Base-by-base conservation (phyloP, 345 rosid genomes). In the Bretschneidera sinensis region DNA sequence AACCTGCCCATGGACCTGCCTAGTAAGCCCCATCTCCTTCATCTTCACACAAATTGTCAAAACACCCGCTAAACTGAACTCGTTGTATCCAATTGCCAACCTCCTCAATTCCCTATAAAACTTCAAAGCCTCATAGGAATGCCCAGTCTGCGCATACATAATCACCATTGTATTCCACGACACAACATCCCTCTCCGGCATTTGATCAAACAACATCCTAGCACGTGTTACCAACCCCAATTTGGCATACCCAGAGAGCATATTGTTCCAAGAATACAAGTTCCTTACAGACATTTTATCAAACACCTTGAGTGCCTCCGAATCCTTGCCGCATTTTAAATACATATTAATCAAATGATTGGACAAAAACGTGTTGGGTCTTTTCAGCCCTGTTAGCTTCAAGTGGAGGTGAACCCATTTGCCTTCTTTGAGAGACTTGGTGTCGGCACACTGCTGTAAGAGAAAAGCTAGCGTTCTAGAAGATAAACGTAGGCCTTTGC, bases 111-210 rank as follows among this genome's bases (percentile, higher is more conserved):
- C 84, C 75, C 57, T 79, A 66, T 72, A 91, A 66, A 80, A 72
- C 74, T 62, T 73, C 28, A 79, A 19, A 1, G 85, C 85, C 57
- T 81, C 83, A 2, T 23, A 57, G 5, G 51, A 61, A 51, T 52
- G 31, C 63, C 95, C 85, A 11, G 60, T 63, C 55, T 71, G 63
- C 0, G 91, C 91, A 49, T 80, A 78, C 31, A 81, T 90, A 22
- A 91, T 60, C 28, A 88, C 79, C 95, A 91, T 86, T 0, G 88
- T 84, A 51, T 91, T 91, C 96, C 91, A 88, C 0, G 94, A 86
- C 19, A 86, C 82, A 5, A 83, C 80, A 68, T 88, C 96, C 54
- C 71, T 80, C 63, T 80, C 80, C 0, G 79, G 81, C 98, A 91
- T 91, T 73, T 54, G 68, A 58, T 88, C 90, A 54, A 86, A 91